Conservation (phyloP, 2,329 filamentous ascomycete species). For the Ophiostoma sp. region DNA sequence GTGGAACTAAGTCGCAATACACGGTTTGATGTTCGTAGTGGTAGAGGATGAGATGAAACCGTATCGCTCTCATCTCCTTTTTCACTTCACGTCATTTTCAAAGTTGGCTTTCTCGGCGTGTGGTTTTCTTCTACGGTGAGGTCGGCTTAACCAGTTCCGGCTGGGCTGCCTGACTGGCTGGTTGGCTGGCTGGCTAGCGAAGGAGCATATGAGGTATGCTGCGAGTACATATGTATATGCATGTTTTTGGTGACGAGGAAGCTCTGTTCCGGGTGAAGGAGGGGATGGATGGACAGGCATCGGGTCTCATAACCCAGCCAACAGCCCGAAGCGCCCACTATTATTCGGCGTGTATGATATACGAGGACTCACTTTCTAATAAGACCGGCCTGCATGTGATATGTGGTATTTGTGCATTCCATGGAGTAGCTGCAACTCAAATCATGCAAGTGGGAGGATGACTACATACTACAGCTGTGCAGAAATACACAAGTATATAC, state of each 20-base stretch:
- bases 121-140: background rate
- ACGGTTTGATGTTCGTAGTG: background rate
- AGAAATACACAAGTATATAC: too few species aligned
- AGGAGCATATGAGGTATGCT: background rate
- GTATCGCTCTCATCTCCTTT: too few species aligned
- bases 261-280: background rate
- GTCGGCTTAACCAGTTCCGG: background rate
- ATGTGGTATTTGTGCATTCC: background rate
- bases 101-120: background rate
- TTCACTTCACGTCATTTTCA: too few species aligned
- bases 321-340: background rate
- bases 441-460: too few species aligned
- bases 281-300: background rate
- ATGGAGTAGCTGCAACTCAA: too few species aligned
- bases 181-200: background rate
- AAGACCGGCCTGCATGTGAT: background rate
- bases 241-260: background rate
- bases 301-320: background rate
- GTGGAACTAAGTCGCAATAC: background rate
- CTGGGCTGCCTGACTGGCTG: background rate
- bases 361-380: background rate
- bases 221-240: too few species aligned
- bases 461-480: too few species aligned
- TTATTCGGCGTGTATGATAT: background rate
- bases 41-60: background rate